A percentile compares a stretch with the other conserved stretches of the same genome.
Evolutionary conservation across 202 grass and related monocot species (phyloP).

Genomic region (Cymbopogon flexuosus): DNA sequence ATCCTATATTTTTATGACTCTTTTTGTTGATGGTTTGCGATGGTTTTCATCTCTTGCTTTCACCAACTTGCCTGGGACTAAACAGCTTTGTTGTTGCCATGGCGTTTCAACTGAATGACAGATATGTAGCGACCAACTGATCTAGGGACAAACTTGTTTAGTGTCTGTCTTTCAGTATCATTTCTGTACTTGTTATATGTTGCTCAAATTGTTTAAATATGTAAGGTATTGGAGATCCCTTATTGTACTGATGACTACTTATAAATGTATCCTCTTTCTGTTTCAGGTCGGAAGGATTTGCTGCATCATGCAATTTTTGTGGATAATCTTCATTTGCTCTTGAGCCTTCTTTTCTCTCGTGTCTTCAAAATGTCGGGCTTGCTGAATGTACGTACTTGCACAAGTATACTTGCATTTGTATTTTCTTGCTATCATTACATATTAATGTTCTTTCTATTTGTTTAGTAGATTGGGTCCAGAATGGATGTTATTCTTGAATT

Average conservation of each 20-base stretch:
- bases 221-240: neutral
- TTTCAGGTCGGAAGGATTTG: constrained; percentile 48
- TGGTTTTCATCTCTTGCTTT: neutral
- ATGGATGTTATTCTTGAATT: neutral
- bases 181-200: neutral
- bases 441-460: neutral
- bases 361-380: constrained; percentile 68
- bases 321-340: constrained; percentile 48
- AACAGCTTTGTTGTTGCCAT: neutral
- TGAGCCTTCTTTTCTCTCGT: constrained; percentile 25
- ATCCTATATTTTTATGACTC: neutral
- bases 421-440: neutral
- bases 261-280: constrained; percentile 15
- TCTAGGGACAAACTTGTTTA: neutral
- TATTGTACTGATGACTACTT: constrained; percentile 4
- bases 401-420: constrained; percentile 11
- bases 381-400: constrained; percentile 59
- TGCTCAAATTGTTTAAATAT: constrained; percentile 14
- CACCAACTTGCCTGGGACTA: neutral
- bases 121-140: neutral
- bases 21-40: neutral
- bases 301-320: constrained; percentile 30
- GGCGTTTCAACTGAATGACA: neutral
- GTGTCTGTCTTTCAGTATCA: neutral
- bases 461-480: neutral